phyloP scores from a whole-genome alignment of 139 green algal species.

The Desmodesmus armatus region DNA sequence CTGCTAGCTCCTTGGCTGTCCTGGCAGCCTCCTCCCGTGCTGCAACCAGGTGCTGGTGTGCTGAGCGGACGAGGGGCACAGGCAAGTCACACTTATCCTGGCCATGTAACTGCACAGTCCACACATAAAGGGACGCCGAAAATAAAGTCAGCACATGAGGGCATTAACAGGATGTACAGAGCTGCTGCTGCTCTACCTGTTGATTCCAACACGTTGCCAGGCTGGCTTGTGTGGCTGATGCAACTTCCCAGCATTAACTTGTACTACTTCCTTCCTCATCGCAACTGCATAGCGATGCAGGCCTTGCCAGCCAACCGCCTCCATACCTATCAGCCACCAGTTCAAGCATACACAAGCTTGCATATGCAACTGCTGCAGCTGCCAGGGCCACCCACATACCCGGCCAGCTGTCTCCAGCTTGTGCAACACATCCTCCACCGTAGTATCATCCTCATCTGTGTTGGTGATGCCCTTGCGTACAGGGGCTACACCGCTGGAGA shows the following conservation, averaged over 20 bases:
- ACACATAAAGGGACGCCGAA: neutral
- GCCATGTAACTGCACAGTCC: neutral
- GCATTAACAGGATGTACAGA: too few relatives aligned
- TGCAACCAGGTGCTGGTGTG: slow-evolving; percentile 23
- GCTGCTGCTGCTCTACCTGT: too few relatives aligned
- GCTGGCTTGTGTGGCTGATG: too few relatives aligned
- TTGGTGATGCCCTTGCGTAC: neutral
- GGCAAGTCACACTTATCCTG: neutral
- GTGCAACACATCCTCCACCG: slow-evolving; percentile 43
- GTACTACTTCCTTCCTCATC: too few relatives aligned
- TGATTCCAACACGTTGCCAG: too few relatives aligned
- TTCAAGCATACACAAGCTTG: neutral
- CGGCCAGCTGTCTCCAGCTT: slow-evolving; percentile 32
- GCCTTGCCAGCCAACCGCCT: too few relatives aligned
- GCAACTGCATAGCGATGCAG: too few relatives aligned
- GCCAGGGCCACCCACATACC: neutral
- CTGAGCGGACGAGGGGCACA: neutral
- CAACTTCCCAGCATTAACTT: too few relatives aligned
- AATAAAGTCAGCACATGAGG: too few relatives aligned
- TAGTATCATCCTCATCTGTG: slow-evolving; percentile 20
- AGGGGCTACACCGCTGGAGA: slow-evolving; percentile 43
- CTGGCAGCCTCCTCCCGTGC: neutral
- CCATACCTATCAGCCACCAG: too few relatives aligned
- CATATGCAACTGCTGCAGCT: neutral
- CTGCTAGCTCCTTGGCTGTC: slow-evolving; percentile 36